Conservation (phyloP, 108 stramenopile species). For the Discostella pseudostelligera region DNA sequence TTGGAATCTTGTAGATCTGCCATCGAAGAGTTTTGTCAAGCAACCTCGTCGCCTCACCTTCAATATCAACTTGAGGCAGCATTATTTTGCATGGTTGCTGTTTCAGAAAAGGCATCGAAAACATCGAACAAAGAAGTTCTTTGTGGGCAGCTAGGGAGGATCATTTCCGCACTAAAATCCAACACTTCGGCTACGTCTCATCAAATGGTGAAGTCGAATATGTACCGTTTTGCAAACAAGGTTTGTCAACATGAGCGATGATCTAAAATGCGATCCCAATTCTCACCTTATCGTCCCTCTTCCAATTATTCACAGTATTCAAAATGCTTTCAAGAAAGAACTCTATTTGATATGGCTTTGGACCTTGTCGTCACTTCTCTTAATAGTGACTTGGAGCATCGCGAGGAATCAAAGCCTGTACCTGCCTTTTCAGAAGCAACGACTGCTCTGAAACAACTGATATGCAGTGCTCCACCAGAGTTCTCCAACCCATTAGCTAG, state of each 20-base stretch:
- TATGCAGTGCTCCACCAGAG: conserved; percentile 41
- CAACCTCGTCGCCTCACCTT: conserved; percentile 34
- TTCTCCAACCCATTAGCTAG: conserved; percentile 51
- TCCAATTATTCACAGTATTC: conserved; percentile 32
- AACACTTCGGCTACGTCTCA: conserved; percentile 49
- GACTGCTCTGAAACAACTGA: conserved; percentile 39
- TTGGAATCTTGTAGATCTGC: conserved; percentile 68
- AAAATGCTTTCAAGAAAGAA: conserved; percentile 23
- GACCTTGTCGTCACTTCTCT: conserved; percentile 56
- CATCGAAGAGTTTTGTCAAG: conserved; percentile 72
- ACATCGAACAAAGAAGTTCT: conserved; percentile 16
- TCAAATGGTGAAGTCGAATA: conserved; percentile 52
- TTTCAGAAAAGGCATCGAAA: conserved; percentile 42
- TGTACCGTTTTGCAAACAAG: conserved; percentile 49
- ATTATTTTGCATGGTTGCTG: conserved; percentile 63
- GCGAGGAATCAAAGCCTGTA: conserved; percentile 6
- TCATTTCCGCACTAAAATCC: conserved; percentile 46
- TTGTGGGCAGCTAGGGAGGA: conserved; percentile 32
- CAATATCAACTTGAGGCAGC: conserved; percentile 79
- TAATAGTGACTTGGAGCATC: conserved; percentile 34
- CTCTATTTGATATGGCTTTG: conserved; percentile 48
- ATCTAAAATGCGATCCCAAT: background rate
- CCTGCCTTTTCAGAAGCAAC: conserved; percentile 59
- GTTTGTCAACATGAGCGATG: conserved; percentile 28
- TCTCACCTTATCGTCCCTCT: background rate